These are phyloP conservation scores for Alternaria consortialis DNA, from an alignment of 2,329 filamentous ascomycete genomes.

Conservation along the genomic window DNA sequence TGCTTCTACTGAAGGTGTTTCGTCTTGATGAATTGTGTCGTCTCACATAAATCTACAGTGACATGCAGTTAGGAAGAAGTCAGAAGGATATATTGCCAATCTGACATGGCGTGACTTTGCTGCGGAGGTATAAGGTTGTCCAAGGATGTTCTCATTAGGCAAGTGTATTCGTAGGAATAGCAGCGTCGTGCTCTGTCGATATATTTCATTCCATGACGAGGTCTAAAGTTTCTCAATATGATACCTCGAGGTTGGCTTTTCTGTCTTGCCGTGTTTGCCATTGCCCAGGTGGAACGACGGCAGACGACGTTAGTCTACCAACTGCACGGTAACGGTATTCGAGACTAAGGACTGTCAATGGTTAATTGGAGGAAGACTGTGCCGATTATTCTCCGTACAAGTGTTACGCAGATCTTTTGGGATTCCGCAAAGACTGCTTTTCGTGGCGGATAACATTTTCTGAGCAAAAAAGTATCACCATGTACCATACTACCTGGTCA, in stretches of 20 bases:
- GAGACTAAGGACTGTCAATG: background rate
- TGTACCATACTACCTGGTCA: too few species aligned
- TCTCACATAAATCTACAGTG: too few species aligned
- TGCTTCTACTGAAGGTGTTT: background rate
- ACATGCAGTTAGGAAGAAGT: too few species aligned
- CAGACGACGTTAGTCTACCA: background rate
- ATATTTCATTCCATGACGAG: too few species aligned
- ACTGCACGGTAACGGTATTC: background rate
- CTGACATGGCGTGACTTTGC: too few species aligned
- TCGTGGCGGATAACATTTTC: background rate
- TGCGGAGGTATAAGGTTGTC: too few species aligned
- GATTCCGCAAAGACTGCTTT: background rate
- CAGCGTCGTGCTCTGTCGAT: too few species aligned
- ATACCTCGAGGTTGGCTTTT: background rate
- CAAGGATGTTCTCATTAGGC: too few species aligned
- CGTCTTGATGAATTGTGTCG: too few species aligned
- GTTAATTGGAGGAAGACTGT: background rate
- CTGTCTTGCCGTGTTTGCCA: background rate
- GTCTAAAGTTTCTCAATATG: background rate
- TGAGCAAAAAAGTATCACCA: background rate
- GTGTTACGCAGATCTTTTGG: background rate
- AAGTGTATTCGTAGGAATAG: too few species aligned
- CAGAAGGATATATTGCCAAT: too few species aligned
- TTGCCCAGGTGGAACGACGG: background rate
- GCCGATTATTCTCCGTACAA: background rate